phyloP scores from a whole-genome alignment of 2,329 filamentous ascomycete species.

The Pyrenophora tritici-repentis region DNA sequence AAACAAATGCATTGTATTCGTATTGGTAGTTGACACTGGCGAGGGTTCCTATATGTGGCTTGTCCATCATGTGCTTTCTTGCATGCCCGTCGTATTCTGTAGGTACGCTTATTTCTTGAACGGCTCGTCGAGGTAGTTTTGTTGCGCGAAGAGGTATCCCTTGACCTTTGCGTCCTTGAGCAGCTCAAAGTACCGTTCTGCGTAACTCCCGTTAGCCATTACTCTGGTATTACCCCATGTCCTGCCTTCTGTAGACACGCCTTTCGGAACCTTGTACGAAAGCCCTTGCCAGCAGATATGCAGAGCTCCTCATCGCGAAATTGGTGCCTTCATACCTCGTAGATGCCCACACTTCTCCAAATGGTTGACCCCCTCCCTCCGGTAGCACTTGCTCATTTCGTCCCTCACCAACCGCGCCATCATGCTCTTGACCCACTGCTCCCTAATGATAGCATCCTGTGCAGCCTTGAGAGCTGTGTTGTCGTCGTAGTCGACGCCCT shows the following conservation, averaged over 20 bases:
- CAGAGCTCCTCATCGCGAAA: too few relatives aligned
- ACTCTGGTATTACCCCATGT: background rate
- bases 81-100: background rate
- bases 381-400: conserved; percentile 85
- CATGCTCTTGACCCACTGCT: conserved; percentile 90
- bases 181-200: conserved; percentile 80
- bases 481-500: conserved; percentile 85
- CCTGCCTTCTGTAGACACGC: too few relatives aligned
- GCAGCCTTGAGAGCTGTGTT: conserved; percentile 79
- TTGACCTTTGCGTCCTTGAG: conserved; percentile 76
- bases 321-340: conserved; percentile 63
- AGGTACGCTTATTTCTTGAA: conserved; percentile 20
- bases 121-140: conserved; percentile 65
- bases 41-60: background rate
- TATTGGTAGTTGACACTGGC: conserved; percentile 4
- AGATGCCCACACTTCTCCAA: conserved; percentile 83
- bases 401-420: conserved; percentile 82
- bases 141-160: conserved; percentile 79
- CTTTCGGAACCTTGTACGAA: too few relatives aligned
- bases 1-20: conserved; percentile 12
- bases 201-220: conserved; percentile 28
- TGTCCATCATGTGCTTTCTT: conserved; percentile 1
- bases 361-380: conserved; percentile 82
- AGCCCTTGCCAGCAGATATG: too few relatives aligned
- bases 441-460: conserved; percentile 79